Base-by-base conservation (phyloP, 129 eudicot species). In the Flaveria robusta region DNA sequence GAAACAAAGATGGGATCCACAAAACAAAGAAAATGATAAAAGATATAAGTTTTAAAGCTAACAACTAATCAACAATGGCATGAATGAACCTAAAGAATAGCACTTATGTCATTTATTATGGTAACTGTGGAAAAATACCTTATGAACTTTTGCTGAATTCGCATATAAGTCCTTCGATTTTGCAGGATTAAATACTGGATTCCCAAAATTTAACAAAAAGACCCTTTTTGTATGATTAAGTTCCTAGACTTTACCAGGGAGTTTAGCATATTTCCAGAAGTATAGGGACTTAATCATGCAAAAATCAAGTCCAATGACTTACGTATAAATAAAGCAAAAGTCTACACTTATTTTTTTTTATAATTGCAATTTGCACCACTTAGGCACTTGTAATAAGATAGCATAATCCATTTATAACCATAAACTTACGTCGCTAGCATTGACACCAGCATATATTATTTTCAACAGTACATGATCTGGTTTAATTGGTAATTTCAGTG, bases 381-480 rank as follows among this genome's bases (percentile, higher is more conserved):
- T 24, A 58, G 39, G 7, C 39, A 5, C 39, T 34, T 34, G 24
- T 24, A 59, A 59, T 23, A 24, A 59, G 66, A 59, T 24, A 59
- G 37, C 68, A 27, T 62, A 19, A 19, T 19, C 12, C 27, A 55
- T 59, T 23, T 22, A 56, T 22, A 15, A 2, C 43, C 26, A 66
- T 34, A 85, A 81, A 83, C 98, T 87, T 87, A 91, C 98, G 86
- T 94, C 98, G 62, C 98, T 91, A 26, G 98, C 98, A 74, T 94
- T 94, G 18, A 94, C 98, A 55, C 98, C 98, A 24, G 98, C 98
- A 88, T 88, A 91, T 34, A 94, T 81, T 45, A 94, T 55, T 85
- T 94, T 94, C 85, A 94, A 22, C 19, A 94, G 97, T 14, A 94
- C 98, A 68, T 94, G 83, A 70, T 85, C 87, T 72, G 92, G 74